Percentiles rank a stretch among this genome's conserved stretches.
These are phyloP conservation scores for Ophiostoma populinum DNA, from an alignment of 2,329 filamentous ascomycete species.

Conservation along the genomic window DNA sequence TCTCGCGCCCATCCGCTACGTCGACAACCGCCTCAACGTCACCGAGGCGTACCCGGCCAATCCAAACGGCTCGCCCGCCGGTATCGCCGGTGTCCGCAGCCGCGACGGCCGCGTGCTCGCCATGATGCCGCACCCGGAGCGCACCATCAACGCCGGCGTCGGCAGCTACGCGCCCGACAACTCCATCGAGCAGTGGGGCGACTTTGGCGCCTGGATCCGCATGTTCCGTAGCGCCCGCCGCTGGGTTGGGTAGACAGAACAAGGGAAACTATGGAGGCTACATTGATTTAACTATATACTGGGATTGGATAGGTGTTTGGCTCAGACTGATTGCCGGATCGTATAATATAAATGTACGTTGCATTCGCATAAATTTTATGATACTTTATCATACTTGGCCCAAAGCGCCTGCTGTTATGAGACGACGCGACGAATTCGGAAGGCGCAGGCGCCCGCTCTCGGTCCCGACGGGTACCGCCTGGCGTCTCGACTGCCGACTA, in stretches of 20 bases:
- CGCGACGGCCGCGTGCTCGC: slow-evolving; percentile 66
- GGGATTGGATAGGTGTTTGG: too few species aligned
- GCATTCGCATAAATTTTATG: background rate
- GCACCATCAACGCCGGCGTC: slow-evolving; percentile 68
- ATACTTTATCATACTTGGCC: too few species aligned
- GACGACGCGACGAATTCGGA: too few species aligned
- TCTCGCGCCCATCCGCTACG: slow-evolving; percentile 63
- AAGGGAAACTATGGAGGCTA: too few species aligned
- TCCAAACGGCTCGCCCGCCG: slow-evolving; percentile 66
- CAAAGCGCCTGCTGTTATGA: too few species aligned
- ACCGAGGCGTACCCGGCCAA: slow-evolving; percentile 82
- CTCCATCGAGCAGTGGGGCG: slow-evolving; percentile 50
- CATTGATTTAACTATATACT: background rate
- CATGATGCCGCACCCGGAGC: slow-evolving; percentile 87
- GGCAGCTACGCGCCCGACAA: slow-evolving; percentile 51
- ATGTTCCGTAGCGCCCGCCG: slow-evolving; percentile 76
- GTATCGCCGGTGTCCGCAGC: slow-evolving; percentile 65
- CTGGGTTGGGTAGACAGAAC: slow-evolving; percentile 70
- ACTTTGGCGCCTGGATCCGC: slow-evolving; percentile 69
- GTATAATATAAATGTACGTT: too few species aligned
- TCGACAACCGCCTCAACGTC: slow-evolving; percentile 60
- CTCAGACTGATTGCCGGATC: too few species aligned
- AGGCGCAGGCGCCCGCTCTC: too few species aligned
- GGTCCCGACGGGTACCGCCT: too few species aligned
- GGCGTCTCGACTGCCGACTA: too few species aligned